Evolutionary conservation across 768 basidiomycete species (phyloP).

Genomic region (Lentinula edodes): DNA sequence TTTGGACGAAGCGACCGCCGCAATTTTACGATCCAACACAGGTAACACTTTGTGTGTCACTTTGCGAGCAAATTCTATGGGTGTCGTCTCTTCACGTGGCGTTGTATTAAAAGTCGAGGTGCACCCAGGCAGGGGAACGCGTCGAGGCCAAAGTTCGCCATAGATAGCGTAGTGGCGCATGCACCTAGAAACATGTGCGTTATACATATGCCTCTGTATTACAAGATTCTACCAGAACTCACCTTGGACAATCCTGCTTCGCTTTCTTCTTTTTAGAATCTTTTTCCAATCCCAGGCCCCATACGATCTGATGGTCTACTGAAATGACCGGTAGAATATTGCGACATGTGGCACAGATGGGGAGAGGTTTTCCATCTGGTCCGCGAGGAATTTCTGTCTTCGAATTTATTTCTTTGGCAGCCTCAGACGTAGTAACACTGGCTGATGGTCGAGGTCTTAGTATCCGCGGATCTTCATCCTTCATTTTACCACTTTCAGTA

Average conservation of each 20-base stretch:
- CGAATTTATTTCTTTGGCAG: slow-evolving; percentile 26
- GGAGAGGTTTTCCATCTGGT: slow-evolving; percentile 61
- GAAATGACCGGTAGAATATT: slow-evolving; percentile 73
- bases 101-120: slow-evolving; percentile 33
- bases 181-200: slow-evolving; percentile 39
- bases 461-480: slow-evolving; percentile 47
- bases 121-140: slow-evolving; percentile 44
- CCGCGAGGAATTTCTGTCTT: slow-evolving; percentile 46
- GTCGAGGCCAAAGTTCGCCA: slow-evolving; percentile 63
- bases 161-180: slow-evolving; percentile 80
- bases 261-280: slow-evolving; percentile 47
- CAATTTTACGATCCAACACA: slow-evolving; percentile 51
- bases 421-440: slow-evolving; percentile 27
- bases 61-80: slow-evolving; percentile 37
- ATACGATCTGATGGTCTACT: slow-evolving; percentile 69
- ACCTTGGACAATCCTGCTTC: slow-evolving; percentile 75
- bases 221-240: slow-evolving; percentile 19
- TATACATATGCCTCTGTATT: slow-evolving; percentile 1
- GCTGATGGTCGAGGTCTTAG: slow-evolving; percentile 43
- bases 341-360: slow-evolving; percentile 65
- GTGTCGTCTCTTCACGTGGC: slow-evolving; percentile 47
- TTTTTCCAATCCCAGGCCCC: slow-evolving; percentile 56
- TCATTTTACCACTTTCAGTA: slow-evolving; percentile 34
- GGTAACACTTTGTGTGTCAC: slow-evolving; percentile 46
- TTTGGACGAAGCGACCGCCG: slow-evolving; percentile 25